Conservation (phyloP, 2,329 filamentous ascomycete genomes). For the Curvularia verruculosa region DNA sequence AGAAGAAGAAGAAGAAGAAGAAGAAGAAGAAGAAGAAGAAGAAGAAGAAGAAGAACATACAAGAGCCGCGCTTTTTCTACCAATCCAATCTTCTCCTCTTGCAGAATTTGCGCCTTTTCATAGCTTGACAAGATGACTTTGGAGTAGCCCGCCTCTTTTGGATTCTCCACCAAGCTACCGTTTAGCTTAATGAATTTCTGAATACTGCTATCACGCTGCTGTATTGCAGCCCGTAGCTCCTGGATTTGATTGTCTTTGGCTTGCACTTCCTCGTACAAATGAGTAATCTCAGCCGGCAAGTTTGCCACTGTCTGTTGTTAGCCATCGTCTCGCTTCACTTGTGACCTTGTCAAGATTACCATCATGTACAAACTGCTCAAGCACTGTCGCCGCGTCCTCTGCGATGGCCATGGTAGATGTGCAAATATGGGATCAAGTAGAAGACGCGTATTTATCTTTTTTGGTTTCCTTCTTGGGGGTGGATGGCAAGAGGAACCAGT, state of each 20-base stretch:
- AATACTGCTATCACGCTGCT: constrained; percentile 73
- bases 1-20: no score
- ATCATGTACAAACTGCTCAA: constrained; percentile 79
- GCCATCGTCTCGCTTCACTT: neutral
- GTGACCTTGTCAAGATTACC: constrained; percentile 46
- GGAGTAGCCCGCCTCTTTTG: constrained; percentile 73
- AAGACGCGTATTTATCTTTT: neutral
- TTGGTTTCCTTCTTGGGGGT: constrained; percentile 1
- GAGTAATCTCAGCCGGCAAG: constrained; percentile 79
- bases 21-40: no score
- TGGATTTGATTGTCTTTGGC: constrained; percentile 77
- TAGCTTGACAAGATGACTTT: constrained; percentile 72
- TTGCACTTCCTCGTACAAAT: constrained; percentile 81
- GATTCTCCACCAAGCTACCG: constrained; percentile 74
- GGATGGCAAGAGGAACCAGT: neutral
- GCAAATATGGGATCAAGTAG: neutral
- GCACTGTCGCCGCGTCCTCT: constrained; percentile 70
- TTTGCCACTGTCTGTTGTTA: constrained; percentile 65
- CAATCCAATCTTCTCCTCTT: constrained; percentile 75
- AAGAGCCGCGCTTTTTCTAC: constrained; percentile 68
- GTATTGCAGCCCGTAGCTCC: constrained; percentile 71
- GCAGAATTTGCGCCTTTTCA: constrained; percentile 70
- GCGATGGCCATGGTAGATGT: constrained; percentile 44
- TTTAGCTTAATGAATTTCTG: constrained; percentile 83
- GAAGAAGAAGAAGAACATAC: constrained; percentile 51